Evolutionary conservation across 2,329 filamentous ascomycete species (phyloP).

Genomic region (Aureobasidium melanogenum): DNA sequence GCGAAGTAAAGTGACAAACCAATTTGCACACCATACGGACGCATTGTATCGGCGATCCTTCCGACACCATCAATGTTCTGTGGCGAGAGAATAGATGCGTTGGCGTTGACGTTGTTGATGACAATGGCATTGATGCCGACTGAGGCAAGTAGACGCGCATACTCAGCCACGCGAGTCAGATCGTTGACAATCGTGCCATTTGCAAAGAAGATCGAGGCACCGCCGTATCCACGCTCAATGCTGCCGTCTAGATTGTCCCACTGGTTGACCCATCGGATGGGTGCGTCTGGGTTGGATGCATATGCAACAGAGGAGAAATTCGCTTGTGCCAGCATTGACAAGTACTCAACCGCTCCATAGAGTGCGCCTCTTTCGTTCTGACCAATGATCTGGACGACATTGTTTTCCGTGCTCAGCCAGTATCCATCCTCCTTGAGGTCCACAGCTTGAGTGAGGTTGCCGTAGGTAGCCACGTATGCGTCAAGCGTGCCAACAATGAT

Average conservation of each 20-base stretch:
- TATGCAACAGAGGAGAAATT: slow-evolving; percentile 42
- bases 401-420: slow-evolving; percentile 44
- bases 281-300: slow-evolving; percentile 48
- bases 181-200: slow-evolving; percentile 49
- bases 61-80: slow-evolving; percentile 53
- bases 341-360: slow-evolving; percentile 61
- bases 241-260: slow-evolving; percentile 64
- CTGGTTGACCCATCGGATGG: slow-evolving; percentile 62
- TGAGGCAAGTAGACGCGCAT: slow-evolving; percentile 58
- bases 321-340: slow-evolving; percentile 55
- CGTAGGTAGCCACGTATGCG: slow-evolving; percentile 32
- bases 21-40: slow-evolving; percentile 58
- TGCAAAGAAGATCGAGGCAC: slow-evolving; percentile 59
- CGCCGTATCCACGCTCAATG: slow-evolving; percentile 61
- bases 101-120: slow-evolving; percentile 66
- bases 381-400: slow-evolving; percentile 50
- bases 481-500: slow-evolving; percentile 44
- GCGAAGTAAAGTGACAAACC: slow-evolving; percentile 62
- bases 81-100: slow-evolving; percentile 46
- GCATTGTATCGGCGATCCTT: slow-evolving; percentile 54
- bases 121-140: slow-evolving; percentile 58
- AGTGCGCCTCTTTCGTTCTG: slow-evolving; percentile 59
- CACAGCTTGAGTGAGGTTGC: slow-evolving; percentile 24
- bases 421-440: slow-evolving; percentile 51
- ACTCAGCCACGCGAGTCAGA: slow-evolving; percentile 51